A percentile compares a stretch with the other conserved stretches of the same genome.
Conservation (phyloP, 2,329 filamentous ascomycete genomes). For the Coleophoma eucalyptorum region DNA sequence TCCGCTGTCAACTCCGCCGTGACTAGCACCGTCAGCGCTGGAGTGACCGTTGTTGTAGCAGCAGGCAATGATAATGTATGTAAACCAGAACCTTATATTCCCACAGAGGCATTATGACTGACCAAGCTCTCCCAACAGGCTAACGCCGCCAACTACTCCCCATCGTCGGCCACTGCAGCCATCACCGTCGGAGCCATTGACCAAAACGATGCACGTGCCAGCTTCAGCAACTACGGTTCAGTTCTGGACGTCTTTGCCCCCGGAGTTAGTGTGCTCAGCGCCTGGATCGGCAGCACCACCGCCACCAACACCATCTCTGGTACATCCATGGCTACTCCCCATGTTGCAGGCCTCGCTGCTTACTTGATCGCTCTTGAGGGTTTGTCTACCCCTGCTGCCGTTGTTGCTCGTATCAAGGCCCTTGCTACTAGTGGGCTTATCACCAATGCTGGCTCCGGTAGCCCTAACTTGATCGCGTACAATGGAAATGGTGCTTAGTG, state of each 20-base stretch:
- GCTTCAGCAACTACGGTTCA: slow-evolving; percentile 47
- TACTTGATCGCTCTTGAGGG: slow-evolving; percentile 49
- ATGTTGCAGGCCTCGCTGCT: slow-evolving; percentile 57
- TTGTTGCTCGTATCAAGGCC: slow-evolving; percentile 42
- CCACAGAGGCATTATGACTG: background rate
- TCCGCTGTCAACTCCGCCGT: slow-evolving; percentile 47
- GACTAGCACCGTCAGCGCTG: slow-evolving; percentile 37
- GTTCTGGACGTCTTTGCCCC: slow-evolving; percentile 49
- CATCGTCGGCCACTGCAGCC: slow-evolving; percentile 42
- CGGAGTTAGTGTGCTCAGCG: slow-evolving; percentile 39
- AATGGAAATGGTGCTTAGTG: slow-evolving; percentile 40
- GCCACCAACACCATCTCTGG: slow-evolving; percentile 50
- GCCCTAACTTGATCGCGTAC: slow-evolving; percentile 50
- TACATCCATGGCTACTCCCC: slow-evolving; percentile 58
- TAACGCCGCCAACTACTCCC: slow-evolving; percentile 39
- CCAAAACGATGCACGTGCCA: slow-evolving; percentile 31
- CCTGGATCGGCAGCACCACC: slow-evolving; percentile 38
- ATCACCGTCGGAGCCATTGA: slow-evolving; percentile 51
- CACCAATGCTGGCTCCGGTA: slow-evolving; percentile 36
- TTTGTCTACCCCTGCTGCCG: slow-evolving; percentile 37
- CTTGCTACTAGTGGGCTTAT: slow-evolving; percentile 38
- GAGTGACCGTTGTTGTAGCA: slow-evolving; percentile 49
- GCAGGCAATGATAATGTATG: slow-evolving; percentile 45
- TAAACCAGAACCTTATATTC: background rate
- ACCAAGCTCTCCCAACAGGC: background rate